Conservation (phyloP, 768 basidiomycete species). For the Termitomyces sp. region DNA sequence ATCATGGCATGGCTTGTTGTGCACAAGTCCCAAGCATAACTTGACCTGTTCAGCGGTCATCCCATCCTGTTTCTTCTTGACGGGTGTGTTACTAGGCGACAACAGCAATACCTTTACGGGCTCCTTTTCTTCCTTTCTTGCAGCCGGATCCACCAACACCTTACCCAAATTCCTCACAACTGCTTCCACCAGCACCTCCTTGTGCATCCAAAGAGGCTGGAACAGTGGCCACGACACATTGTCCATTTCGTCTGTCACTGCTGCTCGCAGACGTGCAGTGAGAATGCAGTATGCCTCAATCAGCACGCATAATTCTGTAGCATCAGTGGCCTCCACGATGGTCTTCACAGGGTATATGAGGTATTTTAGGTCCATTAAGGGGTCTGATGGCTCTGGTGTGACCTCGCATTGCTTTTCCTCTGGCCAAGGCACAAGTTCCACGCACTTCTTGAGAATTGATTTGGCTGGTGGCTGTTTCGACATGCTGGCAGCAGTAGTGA, state of each 20-base stretch:
- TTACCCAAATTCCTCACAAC: constrained; percentile 67
- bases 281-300: constrained; percentile 75
- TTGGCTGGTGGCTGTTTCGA: constrained; percentile 45
- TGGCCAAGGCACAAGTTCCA: constrained; percentile 34
- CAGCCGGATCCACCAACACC: constrained; percentile 56
- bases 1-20: constrained; percentile 69
- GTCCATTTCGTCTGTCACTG: constrained; percentile 41
- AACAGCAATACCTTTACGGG: constrained; percentile 40
- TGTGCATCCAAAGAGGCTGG: constrained; percentile 59
- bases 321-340: constrained; percentile 41
- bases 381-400: constrained; percentile 76
- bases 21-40: constrained; percentile 74
- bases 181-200: constrained; percentile 46
- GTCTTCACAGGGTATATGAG: constrained; percentile 60
- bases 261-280: constrained; percentile 56
- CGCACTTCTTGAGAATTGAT: constrained; percentile 67
- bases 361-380: constrained; percentile 59
- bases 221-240: constrained; percentile 71
- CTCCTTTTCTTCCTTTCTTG: constrained; percentile 23
- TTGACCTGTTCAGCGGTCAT: constrained; percentile 78
- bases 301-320: constrained; percentile 50
- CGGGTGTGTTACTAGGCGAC: constrained; percentile 67
- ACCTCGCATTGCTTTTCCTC: constrained; percentile 49
- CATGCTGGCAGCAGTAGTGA: constrained; percentile 30
- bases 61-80: constrained; percentile 53